Percentiles rank a stretch among this genome's conserved stretches.
phyloP scores from a whole-genome alignment of 2,329 filamentous ascomycete species.

The Pseudopithomyces chartarum region DNA sequence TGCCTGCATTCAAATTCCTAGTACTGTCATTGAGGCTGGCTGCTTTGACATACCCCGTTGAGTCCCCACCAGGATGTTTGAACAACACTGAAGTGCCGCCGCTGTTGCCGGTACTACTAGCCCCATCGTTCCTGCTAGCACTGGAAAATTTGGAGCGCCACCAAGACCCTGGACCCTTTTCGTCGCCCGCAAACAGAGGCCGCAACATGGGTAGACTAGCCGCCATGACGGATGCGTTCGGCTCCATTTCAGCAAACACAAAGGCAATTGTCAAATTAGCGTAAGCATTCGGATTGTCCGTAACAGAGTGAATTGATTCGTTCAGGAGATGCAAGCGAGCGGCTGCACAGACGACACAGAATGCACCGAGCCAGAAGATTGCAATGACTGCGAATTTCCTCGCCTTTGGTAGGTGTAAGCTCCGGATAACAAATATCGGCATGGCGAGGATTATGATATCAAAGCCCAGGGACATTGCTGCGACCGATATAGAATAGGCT shows the following conservation, averaged over 20 bases:
- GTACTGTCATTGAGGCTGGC: neutral
- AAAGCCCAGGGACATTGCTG: slow-evolving; percentile 7
- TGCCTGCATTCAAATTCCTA: neutral
- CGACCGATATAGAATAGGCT: slow-evolving; percentile 1
- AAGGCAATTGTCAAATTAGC: neutral
- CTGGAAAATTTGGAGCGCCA: neutral
- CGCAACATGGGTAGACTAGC: slow-evolving; percentile 6
- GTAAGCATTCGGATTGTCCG: slow-evolving; percentile 5
- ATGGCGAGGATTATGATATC: slow-evolving; percentile 16
- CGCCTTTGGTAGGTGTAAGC: slow-evolving; percentile 6
- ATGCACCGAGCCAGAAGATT: slow-evolving; percentile 20
- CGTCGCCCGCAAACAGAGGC: slow-evolving; percentile 1
- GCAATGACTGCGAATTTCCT: slow-evolving; percentile 11
- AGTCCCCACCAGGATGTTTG: neutral
- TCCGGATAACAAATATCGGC: slow-evolving; percentile 14
- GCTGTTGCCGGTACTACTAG: neutral
- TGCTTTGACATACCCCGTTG: neutral
- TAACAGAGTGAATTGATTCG: neutral
- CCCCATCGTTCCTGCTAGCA: neutral
- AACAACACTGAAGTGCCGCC: neutral
- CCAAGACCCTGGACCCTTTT: neutral
- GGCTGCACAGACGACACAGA: slow-evolving; percentile 16
- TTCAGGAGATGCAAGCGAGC: slow-evolving; percentile 12
- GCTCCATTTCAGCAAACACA: slow-evolving; percentile 1
- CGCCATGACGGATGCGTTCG: slow-evolving; percentile 6